Evolutionary conservation across 2,329 filamentous ascomycete species (phyloP).

Genomic region (Geosmithia morbida): DNA sequence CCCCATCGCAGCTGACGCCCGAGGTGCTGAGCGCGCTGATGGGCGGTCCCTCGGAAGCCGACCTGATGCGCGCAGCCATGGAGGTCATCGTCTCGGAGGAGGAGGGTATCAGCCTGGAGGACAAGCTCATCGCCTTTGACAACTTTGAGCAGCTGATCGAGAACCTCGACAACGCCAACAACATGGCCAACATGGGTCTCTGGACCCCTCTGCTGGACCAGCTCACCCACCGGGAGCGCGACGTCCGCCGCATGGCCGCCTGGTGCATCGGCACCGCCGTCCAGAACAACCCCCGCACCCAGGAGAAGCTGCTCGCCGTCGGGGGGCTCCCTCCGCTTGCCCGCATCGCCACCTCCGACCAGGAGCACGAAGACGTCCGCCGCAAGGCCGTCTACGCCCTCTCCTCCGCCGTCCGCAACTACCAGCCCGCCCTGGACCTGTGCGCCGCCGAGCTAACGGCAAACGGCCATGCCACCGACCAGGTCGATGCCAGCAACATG

Average conservation of each 20-base stretch:
- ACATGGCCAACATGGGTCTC: slow-evolving; percentile 62
- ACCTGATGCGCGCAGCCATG: slow-evolving; percentile 83
- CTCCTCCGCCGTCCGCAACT: slow-evolving; percentile 76
- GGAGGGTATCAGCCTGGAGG: slow-evolving; percentile 51
- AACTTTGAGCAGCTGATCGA: slow-evolving; percentile 92
- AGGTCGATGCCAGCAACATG: slow-evolving; percentile 78
- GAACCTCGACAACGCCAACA: slow-evolving; percentile 92
- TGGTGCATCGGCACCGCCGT: slow-evolving; percentile 92
- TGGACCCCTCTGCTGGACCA: slow-evolving; percentile 70
- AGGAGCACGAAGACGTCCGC: slow-evolving; percentile 48
- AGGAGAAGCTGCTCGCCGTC: slow-evolving; percentile 51
- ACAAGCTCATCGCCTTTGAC: slow-evolving; percentile 77
- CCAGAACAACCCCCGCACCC: slow-evolving; percentile 81
- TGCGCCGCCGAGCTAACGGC: slow-evolving; percentile 42
- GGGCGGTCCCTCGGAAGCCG: slow-evolving; percentile 77
- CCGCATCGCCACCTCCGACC: slow-evolving; percentile 43
- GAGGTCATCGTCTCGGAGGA: slow-evolving; percentile 50
- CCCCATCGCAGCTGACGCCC: slow-evolving; percentile 40
- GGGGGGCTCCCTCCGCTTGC: slow-evolving; percentile 61
- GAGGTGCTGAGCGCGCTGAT: slow-evolving; percentile 63
- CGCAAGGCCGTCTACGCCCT: slow-evolving; percentile 85
- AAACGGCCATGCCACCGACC: slow-evolving; percentile 37
- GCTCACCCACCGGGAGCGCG: slow-evolving; percentile 51
- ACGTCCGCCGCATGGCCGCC: slow-evolving; percentile 74
- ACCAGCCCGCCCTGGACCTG: slow-evolving; percentile 65